phyloP scores from a whole-genome alignment of 2,329 filamentous ascomycete species.

The Dactylella cylindrospora region DNA sequence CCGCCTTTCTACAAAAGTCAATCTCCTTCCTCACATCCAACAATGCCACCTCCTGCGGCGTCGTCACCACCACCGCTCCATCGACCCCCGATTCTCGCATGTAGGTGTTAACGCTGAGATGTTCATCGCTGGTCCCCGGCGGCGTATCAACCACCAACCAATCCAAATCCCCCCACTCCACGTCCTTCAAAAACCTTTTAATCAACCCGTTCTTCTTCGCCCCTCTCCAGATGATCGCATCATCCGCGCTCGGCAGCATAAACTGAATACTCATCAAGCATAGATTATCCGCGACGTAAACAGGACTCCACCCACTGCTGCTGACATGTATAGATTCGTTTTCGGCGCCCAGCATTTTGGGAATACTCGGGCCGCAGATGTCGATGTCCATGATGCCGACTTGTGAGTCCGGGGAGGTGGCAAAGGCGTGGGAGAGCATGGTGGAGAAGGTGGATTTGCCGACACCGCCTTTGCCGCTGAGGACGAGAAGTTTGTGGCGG shows the following conservation, averaged over 20 bases:
- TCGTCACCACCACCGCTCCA: conserved; percentile 89
- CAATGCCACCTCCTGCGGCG: conserved; percentile 88
- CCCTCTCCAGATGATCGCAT: conserved; percentile 95
- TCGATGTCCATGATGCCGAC: conserved; percentile 98
- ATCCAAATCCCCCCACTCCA: conserved; percentile 95
- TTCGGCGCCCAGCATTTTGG: conserved; percentile 98
- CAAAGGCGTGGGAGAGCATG: conserved; percentile 85
- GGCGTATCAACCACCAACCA: conserved; percentile 93
- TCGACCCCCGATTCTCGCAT: conserved; percentile 89
- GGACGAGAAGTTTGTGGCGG: conserved; percentile 86
- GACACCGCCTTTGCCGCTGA: conserved; percentile 93
- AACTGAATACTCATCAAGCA: conserved; percentile 98
- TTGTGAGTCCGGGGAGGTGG: conserved; percentile 72
- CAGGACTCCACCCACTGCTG: conserved; percentile 85
- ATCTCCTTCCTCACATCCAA: conserved; percentile 96
- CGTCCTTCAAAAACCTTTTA: conserved; percentile 96
- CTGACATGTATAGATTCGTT: conserved; percentile 89
- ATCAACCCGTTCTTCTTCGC: conserved; percentile 98
- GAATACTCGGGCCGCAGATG: conserved; percentile 92
- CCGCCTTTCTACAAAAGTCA: conserved; percentile 94
- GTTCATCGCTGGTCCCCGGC: conserved; percentile 92
- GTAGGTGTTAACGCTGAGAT: conserved; percentile 88
- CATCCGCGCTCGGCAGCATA: conserved; percentile 90
- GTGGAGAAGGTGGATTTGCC: conserved; percentile 94
- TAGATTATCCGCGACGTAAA: conserved; percentile 92